Conservation (phyloP, 139 green algal species). For the Chlorella sp. region DNA sequence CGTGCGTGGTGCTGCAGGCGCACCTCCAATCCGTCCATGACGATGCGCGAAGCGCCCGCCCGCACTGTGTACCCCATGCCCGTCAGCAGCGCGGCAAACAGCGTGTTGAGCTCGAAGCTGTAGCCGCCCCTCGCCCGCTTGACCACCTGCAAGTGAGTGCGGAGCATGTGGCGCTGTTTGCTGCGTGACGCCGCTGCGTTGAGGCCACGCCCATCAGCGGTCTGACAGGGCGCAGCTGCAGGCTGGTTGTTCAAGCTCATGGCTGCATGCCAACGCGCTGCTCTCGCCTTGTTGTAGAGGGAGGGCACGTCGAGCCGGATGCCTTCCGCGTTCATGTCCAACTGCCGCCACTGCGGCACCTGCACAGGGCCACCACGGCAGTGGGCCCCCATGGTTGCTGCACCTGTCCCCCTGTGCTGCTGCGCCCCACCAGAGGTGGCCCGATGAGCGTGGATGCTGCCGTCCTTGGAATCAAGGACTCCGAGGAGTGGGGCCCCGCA, state of each 20-base stretch:
- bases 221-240: not conserved
- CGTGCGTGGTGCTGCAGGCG: not conserved
- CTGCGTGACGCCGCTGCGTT: not conserved
- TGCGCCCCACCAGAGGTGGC: not conserved
- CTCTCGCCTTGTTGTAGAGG: slow-evolving; percentile 4
- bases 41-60: slow-evolving; percentile 5
- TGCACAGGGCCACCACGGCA: no score
- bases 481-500: not conserved
- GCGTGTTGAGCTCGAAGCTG: slow-evolving; percentile 6
- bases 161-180: not conserved
- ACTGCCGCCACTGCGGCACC: not conserved
- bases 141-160: not conserved
- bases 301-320: slow-evolving; percentile 2
- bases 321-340: not conserved
- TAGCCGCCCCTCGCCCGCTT: not conserved
- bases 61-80: slow-evolving; percentile 8
- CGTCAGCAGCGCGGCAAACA: not conserved
- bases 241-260: no score
- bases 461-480: not conserved
- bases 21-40: slow-evolving; percentile 9
- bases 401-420: no score
- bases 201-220: not conserved
- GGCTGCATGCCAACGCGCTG: no score
- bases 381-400: no score
- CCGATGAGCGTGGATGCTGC: no score